Conservation (phyloP, 78 protist genomes). For the Acrasis kona region DNA sequence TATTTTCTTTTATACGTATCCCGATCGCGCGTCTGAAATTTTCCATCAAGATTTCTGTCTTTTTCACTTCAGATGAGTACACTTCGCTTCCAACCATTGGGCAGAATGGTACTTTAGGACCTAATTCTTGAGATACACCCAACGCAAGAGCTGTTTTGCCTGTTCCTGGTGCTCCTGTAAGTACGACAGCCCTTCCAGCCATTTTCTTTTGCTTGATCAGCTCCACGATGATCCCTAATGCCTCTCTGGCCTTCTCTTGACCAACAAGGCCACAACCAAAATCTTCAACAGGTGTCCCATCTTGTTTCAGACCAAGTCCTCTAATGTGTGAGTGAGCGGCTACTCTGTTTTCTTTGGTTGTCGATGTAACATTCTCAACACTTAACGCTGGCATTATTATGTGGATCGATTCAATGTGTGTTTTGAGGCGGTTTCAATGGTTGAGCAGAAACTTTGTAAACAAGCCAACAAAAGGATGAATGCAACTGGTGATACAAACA, state of each 20-base stretch:
- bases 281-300: neutral
- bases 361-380: constrained; percentile 78
- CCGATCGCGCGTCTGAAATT: constrained; percentile 98
- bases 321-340: constrained; percentile 95
- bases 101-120: constrained; percentile 98
- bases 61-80: constrained; percentile 85
- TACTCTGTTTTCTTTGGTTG: constrained; percentile 73
- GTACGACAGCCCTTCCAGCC: constrained; percentile 98
- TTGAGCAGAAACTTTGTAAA: too few relatives aligned
- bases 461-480: too few relatives aligned
- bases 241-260: constrained; percentile 96
- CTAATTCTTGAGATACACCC: constrained; percentile 94
- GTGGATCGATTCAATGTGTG: too few relatives aligned
- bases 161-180: constrained; percentile 99
- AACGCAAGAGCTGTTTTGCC: constrained; percentile 92
- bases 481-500: too few relatives aligned
- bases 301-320: constrained; percentile 93
- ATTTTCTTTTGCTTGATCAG: constrained; percentile 91
- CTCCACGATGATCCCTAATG: constrained; percentile 94
- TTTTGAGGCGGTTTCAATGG: too few relatives aligned
- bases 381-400: too few relatives aligned
- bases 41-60: constrained; percentile 97
- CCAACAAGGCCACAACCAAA: constrained; percentile 93
- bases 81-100: constrained; percentile 98
- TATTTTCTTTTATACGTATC: constrained; percentile 94